Base-by-base conservation (phyloP, 2,329 filamentous ascomycete genomes). In the Annulohypoxylon truncatum region DNA sequence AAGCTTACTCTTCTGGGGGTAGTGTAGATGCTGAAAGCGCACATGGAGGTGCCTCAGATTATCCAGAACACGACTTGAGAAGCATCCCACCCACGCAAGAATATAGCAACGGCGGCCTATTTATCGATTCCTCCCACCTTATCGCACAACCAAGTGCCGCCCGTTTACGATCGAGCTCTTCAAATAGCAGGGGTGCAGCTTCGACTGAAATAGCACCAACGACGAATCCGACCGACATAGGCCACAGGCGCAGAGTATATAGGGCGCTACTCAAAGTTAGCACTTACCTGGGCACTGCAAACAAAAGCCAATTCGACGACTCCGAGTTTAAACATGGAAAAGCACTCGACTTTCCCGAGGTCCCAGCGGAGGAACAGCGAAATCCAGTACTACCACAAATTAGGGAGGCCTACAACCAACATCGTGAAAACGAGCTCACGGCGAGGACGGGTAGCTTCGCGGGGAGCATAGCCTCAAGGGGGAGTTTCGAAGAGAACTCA, bases 341-440 rank as follows among this genome's bases (percentile, higher is more conserved):
- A 44, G 82, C 83, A 2, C 73, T 76, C n/a, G 78, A 80, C n/a
- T 90, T 83, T 50, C 87, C 87, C 0, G 81, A 84, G 57, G 78
- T 87, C 0, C 87, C 87, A 0, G 87, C 85, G 1, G 87, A 89
- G 67, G 70, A 66, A 1, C 64, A 76, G 2, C 80, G 84, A 28
- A 87, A 87, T 48, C 72, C 69, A 0, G 69, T 73, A 0, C 71
- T 87, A 0, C 54, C 65, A 15, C 68, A 77, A 2, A 81, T 83
- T 24, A 79, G 76, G 47, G 75, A 79, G 28, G 71, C 73, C 3
- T 87, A 82, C 61, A 82, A 81, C 38, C 73, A 66, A 3, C 70
- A 60, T 8, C 74, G 74, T 13, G 76, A 80, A 5, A 75, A 78
- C 8, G 79, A 76, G 3, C 75, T 75, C 22, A 51, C 76, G 4